These are phyloP conservation scores for Talaromyces rugulosus DNA, from an alignment of 2,329 filamentous ascomycete genomes.

Conservation along the genomic window DNA sequence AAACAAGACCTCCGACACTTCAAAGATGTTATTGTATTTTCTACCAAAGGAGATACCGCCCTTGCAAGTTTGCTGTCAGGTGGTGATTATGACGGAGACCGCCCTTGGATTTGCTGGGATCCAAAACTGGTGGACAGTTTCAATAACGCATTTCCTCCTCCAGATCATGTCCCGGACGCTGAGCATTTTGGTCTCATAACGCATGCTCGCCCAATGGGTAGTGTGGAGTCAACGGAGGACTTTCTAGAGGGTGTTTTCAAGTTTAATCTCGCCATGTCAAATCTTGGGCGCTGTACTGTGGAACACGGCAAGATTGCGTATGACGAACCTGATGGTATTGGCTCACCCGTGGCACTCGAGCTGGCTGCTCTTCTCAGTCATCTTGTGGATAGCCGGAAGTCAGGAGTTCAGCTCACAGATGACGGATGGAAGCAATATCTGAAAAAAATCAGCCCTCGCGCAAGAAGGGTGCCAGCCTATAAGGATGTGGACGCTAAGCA, in stretches of 20 bases:
- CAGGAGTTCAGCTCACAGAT: conserved; percentile 38
- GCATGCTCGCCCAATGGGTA: conserved; percentile 37
- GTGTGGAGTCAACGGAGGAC: conserved; percentile 34
- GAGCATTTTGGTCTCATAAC: conserved; percentile 47
- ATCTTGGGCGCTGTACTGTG: conserved; percentile 51
- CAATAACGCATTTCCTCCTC: conserved; percentile 49
- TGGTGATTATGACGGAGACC: conserved; percentile 63
- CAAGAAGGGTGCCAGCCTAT: conserved; percentile 34
- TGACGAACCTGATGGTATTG: conserved; percentile 46
- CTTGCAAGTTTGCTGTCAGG: conserved; percentile 59
- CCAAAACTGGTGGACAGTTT: conserved; percentile 49
- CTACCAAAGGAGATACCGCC: conserved; percentile 48
- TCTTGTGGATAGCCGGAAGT: conserved; percentile 44
- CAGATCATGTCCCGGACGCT: conserved; percentile 28
- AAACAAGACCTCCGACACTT: conserved; percentile 51
- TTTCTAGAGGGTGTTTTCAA: conserved; percentile 44
- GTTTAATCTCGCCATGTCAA: conserved; percentile 44
- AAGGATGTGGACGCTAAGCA: conserved; percentile 21
- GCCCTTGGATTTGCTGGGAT: conserved; percentile 60
- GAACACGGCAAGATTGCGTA: conserved; percentile 51
- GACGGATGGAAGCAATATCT: conserved; percentile 36
- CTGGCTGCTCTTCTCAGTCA: conserved; percentile 41
- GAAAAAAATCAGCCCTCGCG: conserved; percentile 26
- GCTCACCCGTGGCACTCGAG: conserved; percentile 28
- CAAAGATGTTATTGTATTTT: conserved; percentile 56